These are phyloP conservation scores for Solanum chmielewskii DNA, from an alignment of 257 asterid genomes.

Conservation along the genomic window DNA sequence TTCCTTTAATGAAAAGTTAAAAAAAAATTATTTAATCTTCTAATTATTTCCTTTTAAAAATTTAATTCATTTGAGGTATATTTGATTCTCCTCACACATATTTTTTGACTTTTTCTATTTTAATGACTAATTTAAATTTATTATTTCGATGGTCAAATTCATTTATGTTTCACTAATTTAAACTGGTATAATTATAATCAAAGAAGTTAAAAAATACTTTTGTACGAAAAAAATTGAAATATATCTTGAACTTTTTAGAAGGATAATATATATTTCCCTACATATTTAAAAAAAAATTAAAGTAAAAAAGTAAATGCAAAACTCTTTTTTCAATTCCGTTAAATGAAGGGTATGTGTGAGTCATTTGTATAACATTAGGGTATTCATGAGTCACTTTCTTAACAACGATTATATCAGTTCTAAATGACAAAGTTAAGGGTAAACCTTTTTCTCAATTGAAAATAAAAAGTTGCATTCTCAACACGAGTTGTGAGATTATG, in stretches of 20 bases:
- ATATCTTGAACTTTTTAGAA: background rate
- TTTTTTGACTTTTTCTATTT: too few relatives aligned
- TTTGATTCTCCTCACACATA: background rate
- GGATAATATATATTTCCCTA: background rate
- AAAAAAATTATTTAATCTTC: too few relatives aligned
- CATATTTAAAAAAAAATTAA: too few relatives aligned
- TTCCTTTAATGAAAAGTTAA: background rate
- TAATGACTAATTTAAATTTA: too few relatives aligned
- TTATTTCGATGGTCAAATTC: background rate
- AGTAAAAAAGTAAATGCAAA: too few relatives aligned
- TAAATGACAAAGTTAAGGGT: background rate
- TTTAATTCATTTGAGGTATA: background rate
- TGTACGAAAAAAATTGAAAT: too few relatives aligned
- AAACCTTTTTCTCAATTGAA: background rate
- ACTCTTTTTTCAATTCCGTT: background rate
- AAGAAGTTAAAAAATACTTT: background rate
- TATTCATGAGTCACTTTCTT: background rate
- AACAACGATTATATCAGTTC: too few relatives aligned
- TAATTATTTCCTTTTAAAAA: too few relatives aligned
- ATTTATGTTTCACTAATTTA: too few relatives aligned
- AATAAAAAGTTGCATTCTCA: background rate
- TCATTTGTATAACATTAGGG: background rate
- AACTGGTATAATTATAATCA: background rate
- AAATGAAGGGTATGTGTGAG: background rate
- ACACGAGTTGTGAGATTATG: background rate